Evolutionary conservation across 2,329 filamentous ascomycete genomes (phyloP), one percentile per base, ranked within the genome.

Genomic region (Colletotrichum truncatum): DNA sequence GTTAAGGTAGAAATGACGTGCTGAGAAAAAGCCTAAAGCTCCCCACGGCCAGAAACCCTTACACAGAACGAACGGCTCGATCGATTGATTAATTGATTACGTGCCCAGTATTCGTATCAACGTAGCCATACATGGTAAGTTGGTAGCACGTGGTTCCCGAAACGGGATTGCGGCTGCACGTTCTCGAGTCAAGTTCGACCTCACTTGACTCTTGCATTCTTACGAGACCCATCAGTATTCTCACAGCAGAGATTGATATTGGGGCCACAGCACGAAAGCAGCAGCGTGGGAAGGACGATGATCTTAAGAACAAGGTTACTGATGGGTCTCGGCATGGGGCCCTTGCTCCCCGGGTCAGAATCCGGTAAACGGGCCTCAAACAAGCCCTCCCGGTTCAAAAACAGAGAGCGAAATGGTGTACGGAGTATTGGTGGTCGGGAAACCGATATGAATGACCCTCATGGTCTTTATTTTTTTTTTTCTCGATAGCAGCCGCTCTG

Each of bases 101-200:
- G 41, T 38, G 41, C 18, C 18, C n/a, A n/a, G n/a, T n/a, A n/a
- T n/a, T n/a, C 21, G 12, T 34, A 43, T 36, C 41, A 18, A 18
- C 32, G 23, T n/a, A 34, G n/a, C n/a, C 32, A 21, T 11, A 28
- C 18, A 16, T 48, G 26, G 11, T 30, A 11, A 23, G n/a, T n/a
- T n/a, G n/a, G 21, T 34, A 12, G 41, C 57, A 62, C 57, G 49
- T 61, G 62, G 34, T 49, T 43, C n/a, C 43, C 16, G 41, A n/a
- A 49, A 45, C 10, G 21, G 32, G 18, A 6, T 38, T 55, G 39
- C 21, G 21, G 34, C 41, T 64, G 62, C 57, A 45, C 28, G 12
- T 41, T 53, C 57, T 55, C 25, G 62, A 65, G 62, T 56, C 57
- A 65, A 62, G 62, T 54, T 48, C 43, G 43, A 28, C 62, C 38